Evolutionary conservation across 331 rosid genomes (phyloP).

Genomic region (Telfairia occidentalis): DNA sequence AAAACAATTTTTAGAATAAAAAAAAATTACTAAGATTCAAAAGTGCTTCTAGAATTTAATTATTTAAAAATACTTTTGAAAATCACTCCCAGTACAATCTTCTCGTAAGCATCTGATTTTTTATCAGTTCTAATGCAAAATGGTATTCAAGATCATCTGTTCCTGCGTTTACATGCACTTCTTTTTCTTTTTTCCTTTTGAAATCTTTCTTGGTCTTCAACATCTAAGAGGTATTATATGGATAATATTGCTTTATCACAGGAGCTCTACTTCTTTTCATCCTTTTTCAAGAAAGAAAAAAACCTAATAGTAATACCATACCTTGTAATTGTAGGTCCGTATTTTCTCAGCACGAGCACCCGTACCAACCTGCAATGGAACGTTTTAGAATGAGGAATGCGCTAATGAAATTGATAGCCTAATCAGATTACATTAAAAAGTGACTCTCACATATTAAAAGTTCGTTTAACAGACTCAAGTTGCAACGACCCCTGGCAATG

Average conservation of each 20-base stretch:
- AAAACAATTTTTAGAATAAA: neutral
- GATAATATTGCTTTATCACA: neutral
- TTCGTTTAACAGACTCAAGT: neutral
- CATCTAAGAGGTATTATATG: neutral
- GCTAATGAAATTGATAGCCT: neutral
- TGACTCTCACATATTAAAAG: neutral
- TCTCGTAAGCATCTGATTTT: neutral
- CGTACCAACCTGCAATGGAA: constrained; percentile 68
- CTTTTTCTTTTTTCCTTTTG: neutral
- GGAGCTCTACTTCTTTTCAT: neutral
- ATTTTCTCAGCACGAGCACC: constrained; percentile 96
- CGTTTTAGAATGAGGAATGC: neutral
- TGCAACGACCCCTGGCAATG: neutral
- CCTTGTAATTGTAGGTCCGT: constrained; percentile 86
- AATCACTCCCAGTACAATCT: neutral
- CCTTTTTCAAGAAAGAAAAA: neutral
- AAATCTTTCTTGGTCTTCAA: neutral
- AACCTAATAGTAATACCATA: constrained; percentile 20
- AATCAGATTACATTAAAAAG: neutral
- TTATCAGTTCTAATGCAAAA: neutral
- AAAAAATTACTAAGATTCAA: neutral
- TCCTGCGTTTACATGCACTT: neutral
- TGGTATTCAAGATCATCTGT: neutral
- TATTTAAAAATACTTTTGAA: neutral
- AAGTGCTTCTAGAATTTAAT: neutral